Evolutionary conservation across 2,329 filamentous ascomycete genomes (phyloP), one percentile per base, ranked within the genome.

Genomic region (Fusarium denticulatum): DNA sequence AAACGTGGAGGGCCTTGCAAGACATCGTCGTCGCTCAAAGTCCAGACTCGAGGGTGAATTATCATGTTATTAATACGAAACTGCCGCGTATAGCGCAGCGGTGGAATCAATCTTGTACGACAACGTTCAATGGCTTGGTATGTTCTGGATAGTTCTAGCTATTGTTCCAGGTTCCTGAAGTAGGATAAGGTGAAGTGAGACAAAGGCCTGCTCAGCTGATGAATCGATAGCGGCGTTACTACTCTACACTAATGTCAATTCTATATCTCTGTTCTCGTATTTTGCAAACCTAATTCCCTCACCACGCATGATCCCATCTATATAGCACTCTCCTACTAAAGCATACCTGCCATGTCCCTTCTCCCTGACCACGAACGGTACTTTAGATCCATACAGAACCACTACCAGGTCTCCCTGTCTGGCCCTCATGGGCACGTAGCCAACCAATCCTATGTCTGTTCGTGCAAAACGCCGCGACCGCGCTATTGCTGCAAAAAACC

Each of bases 1-100:
- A 26, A 60, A 16, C 46, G 16, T 55, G 46, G 57, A 32, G n/a
- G 20, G 32, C 15, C 6, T 34, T 28, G 20, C 30, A 49, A 52
- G n/a, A 26, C n/a, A 36, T 0, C 0, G 0, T 18, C 20, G 3
- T 20, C 16, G 20, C 30, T 8, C 22, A 1, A 8, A 16, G 24
- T 45, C 37, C 15, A 57, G 22, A 47, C n/a, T 36, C 18, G 40
- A 49, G 5, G 32, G 24, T 37, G 34, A 10, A 40, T 39, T n/a
- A 18, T 42, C 50, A 2, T 42, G 26, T 11, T 26, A 28, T 40
- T 55, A 16, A 16, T 28, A 4, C 20, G 50, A 28, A 34, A 40
- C 20, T 40, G 8, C 15, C 24, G 50, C 34, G 14, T 9, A 37
- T 28, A 18, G 34, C 24, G 24, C 24, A 10, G 24, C 3, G 6